phyloP scores from a whole-genome alignment of 768 basidiomycete species.

The Lactarius indigo region DNA sequence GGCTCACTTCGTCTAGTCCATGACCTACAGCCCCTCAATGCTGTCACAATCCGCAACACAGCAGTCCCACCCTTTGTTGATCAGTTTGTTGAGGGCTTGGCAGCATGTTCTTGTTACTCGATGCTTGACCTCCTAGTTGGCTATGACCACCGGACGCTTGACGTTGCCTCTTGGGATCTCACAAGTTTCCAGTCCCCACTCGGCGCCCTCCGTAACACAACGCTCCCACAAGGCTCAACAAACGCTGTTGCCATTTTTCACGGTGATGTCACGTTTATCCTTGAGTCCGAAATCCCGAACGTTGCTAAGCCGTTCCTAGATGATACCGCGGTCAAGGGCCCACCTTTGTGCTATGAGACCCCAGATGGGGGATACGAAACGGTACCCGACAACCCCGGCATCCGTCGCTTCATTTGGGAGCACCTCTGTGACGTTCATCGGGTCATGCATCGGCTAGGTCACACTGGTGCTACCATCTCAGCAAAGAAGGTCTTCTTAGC shows the following conservation, averaged over 20 bases:
- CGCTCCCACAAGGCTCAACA: background rate
- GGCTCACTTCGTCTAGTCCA: constrained; percentile 26
- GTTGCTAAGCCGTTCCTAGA: too few relatives aligned
- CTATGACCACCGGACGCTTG: background rate
- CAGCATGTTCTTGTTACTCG: constrained; percentile 21
- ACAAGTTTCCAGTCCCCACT: background rate
- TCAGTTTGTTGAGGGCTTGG: constrained; percentile 29
- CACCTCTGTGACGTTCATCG: background rate
- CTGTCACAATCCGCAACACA: constrained; percentile 24
- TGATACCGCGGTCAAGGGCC: too few relatives aligned
- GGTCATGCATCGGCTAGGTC: background rate
- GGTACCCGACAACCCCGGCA: background rate
- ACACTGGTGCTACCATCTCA: background rate
- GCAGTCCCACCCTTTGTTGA: constrained; percentile 3
- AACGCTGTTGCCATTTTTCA: background rate
- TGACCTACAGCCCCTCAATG: constrained; percentile 29
- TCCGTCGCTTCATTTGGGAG: background rate
- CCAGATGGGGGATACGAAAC: background rate
- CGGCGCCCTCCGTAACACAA: background rate
- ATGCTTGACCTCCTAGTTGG: background rate
- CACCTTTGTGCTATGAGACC: too few relatives aligned
- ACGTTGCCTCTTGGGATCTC: background rate
- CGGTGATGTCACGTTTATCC: background rate
- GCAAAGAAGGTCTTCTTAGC: background rate
- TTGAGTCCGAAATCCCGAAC: background rate